Evolutionary conservation across 345 rosid species (phyloP), one percentile per base, ranked within the genome.

Genomic region (Sisymbrium irio): DNA sequence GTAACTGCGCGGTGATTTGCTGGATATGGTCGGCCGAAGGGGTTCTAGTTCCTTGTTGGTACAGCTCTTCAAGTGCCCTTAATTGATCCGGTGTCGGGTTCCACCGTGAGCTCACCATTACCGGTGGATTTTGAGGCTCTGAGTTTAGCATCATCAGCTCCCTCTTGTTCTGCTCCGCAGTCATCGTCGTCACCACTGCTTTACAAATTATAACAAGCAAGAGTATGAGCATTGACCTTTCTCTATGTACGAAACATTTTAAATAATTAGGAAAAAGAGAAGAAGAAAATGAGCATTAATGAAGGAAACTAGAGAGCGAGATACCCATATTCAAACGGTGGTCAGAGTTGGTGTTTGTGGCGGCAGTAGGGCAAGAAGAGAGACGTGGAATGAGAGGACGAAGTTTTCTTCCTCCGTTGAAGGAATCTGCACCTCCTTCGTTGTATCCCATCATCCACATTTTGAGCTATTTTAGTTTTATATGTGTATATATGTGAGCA

Each of bases 391-490:
- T 80, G 61, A 94, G 90, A 66, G 95, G 95, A 65, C 96, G 83
- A 50, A 91, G 90, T 72, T 82, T 91, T 71, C 95, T 80, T 40
- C 86, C 88, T 66, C 88, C 94, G 36, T 83, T 65, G 74, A 87
- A 72, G 83, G 85, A 81, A 80, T 86, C 80, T 30, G 88, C 85
- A 49, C 82, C 89, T 36, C 87, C 85, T 44, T 91, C 96, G 59
- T 78, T 83, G 83, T 84, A 94, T 65, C 88, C 98, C 93, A 94
- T 85, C 88, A 80, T 94, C 97, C 97, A 91, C 97, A 91, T 94
- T 72, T 82, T 77, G 18, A 27, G 5, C 3, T 66, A 22, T 35
- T n/a, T 53, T 30, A 8, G 2, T 10, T n/a, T 37, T 22, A 11
- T 53, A 22, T 62, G 1, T 69, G 11, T 39, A 18, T 50, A 1